Evolutionary conservation across 116 monocot genomes (phyloP).

Genomic region (Iris pallida): DNA sequence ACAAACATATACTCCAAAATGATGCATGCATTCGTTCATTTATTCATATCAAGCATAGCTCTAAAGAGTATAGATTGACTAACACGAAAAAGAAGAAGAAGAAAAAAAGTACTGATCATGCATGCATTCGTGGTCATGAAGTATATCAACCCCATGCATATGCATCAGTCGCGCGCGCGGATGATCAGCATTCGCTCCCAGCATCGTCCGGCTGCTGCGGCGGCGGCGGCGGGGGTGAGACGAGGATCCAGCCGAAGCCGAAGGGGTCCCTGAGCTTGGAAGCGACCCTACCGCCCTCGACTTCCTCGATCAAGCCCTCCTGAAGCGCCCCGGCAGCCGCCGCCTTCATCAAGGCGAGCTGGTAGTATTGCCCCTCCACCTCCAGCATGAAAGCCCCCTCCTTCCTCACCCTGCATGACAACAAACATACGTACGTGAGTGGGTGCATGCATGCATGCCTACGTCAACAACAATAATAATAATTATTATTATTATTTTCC

Average conservation of each 20-base stretch:
- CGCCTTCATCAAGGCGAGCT: constrained; percentile 14
- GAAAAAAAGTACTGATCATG: no score
- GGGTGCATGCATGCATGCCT: no score
- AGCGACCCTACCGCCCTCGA: constrained; percentile 8
- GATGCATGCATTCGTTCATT: no score
- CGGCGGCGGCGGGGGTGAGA: background rate
- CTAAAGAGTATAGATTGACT: no score
- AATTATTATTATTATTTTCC: background rate
- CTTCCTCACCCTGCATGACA: background rate
- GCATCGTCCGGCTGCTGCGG: no score
- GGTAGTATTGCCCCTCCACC: constrained; percentile 10
- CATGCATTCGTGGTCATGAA: no score
- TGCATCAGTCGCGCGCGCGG: background rate
- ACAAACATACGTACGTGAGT: background rate
- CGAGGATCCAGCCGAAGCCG: constrained; percentile 20
- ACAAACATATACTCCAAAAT: no score
- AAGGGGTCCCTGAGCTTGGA: constrained; percentile 31
- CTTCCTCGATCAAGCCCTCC: constrained; percentile 15
- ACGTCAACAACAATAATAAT: background rate
- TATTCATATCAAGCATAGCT: no score
- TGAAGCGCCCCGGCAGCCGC: constrained; percentile 20
- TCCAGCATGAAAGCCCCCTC: background rate
- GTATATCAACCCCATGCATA: background rate
- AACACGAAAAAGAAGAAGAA: no score
- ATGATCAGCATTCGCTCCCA: background rate